phyloP scores from a whole-genome alignment of 805 yeast genomes.

The Wickerhamiella bombiphila region DNA sequence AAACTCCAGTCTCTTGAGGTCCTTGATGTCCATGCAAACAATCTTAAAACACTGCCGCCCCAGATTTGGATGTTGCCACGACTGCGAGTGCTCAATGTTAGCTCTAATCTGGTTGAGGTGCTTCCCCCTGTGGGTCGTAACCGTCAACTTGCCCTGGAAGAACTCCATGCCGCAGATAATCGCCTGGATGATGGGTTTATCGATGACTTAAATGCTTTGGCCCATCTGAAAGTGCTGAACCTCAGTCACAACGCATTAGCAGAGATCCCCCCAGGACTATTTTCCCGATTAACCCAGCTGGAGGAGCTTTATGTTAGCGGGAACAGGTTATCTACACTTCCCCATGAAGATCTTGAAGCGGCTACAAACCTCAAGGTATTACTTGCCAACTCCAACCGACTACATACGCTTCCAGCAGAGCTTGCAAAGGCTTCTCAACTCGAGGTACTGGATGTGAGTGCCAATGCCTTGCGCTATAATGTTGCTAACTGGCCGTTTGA shows the following conservation, averaged over 20 bases:
- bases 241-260: constrained; percentile 70
- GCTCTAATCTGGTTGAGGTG: constrained; percentile 16
- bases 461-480: constrained; percentile 79
- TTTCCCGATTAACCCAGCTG: constrained; percentile 41
- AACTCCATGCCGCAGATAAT: constrained; percentile 65
- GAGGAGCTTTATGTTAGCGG: constrained; percentile 68
- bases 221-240: constrained; percentile 48
- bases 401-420: constrained; percentile 81
- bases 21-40: constrained; percentile 74
- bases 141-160: constrained; percentile 4
- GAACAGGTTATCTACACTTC: constrained; percentile 59
- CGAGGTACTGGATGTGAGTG: constrained; percentile 73
- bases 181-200: constrained; percentile 65
- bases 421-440: constrained; percentile 51
- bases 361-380: constrained; percentile 45
- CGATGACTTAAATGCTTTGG: constrained; percentile 45
- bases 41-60: constrained; percentile 51
- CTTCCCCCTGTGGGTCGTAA: constrained; percentile 9
- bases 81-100: constrained; percentile 18
- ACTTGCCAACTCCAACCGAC: constrained; percentile 67
- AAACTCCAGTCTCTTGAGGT: constrained; percentile 42
- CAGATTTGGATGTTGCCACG: constrained; percentile 46
- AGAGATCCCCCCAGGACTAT: constrained; percentile 67
- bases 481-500: constrained; percentile 90
- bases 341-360: constrained; percentile 69